Evolutionary conservation across 2,329 filamentous ascomycete species (phyloP).

Genomic region (Neofusicoccum kwambonambiense): DNA sequence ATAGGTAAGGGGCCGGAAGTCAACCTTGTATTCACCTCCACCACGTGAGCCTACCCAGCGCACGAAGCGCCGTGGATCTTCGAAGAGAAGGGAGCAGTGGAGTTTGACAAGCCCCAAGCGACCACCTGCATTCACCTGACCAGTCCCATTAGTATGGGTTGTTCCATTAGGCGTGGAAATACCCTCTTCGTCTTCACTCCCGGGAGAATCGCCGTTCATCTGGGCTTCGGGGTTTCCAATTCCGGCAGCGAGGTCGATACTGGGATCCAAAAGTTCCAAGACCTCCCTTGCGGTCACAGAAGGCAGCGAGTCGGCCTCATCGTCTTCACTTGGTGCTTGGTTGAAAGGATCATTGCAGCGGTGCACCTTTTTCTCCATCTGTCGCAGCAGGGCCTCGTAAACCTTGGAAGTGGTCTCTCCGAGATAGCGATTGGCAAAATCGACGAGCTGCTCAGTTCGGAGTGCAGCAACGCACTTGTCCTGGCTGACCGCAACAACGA

Average conservation of each 20-base stretch:
- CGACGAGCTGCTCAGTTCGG: constrained; percentile 73
- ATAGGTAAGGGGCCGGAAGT: constrained; percentile 72
- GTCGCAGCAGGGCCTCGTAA: constrained; percentile 70
- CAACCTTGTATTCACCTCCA: constrained; percentile 76
- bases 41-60: constrained; percentile 63
- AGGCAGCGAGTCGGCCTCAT: constrained; percentile 33
- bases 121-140: constrained; percentile 20
- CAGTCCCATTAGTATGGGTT: neutral
- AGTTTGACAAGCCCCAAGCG: constrained; percentile 55
- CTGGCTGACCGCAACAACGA: constrained; percentile 78
- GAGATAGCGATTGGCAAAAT: constrained; percentile 68
- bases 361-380: constrained; percentile 66
- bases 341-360: constrained; percentile 63
- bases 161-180: constrained; percentile 18
- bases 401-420: constrained; percentile 74
- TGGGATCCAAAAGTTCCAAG: constrained; percentile 40
- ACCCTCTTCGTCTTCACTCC: constrained; percentile 36
- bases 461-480: constrained; percentile 81
- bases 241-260: constrained; percentile 41
- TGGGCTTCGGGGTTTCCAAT: constrained; percentile 23
- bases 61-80: constrained; percentile 68
- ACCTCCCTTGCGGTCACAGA: constrained; percentile 43
- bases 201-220: constrained; percentile 28
- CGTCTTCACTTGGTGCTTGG: constrained; percentile 40
- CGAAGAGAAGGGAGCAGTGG: constrained; percentile 70